Evolutionary conservation across 2,329 filamentous ascomycete genomes (phyloP).

Genomic region (Hortaea sp.): DNA sequence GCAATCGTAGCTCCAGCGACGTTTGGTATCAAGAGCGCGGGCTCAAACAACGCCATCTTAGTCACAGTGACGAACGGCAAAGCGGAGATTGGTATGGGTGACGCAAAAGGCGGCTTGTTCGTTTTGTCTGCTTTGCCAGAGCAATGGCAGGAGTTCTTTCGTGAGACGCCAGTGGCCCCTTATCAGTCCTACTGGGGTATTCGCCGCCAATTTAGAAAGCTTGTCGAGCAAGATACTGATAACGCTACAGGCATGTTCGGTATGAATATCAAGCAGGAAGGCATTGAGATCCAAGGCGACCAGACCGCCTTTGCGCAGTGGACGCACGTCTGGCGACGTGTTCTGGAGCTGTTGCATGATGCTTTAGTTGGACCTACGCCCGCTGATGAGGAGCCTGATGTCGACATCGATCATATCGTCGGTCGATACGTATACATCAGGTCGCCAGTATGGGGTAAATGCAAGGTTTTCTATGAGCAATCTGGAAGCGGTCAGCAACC

Average conservation of each 20-base stretch:
- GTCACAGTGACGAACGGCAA: slow-evolving; percentile 22
- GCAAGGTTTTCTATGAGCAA: slow-evolving; percentile 42
- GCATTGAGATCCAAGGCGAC: slow-evolving; percentile 38
- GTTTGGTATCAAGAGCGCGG: slow-evolving; percentile 24
- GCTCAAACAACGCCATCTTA: slow-evolving; percentile 18
- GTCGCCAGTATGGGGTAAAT: slow-evolving; percentile 36
- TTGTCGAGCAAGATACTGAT: slow-evolving; percentile 8
- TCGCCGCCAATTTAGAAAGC: slow-evolving; percentile 4
- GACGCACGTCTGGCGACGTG: slow-evolving; percentile 39
- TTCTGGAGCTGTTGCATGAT: slow-evolving; percentile 40
- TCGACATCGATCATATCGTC: slow-evolving; percentile 34
- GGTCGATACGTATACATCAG: slow-evolving; percentile 40
- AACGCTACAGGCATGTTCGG: slow-evolving; percentile 24
- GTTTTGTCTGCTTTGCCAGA: slow-evolving; percentile 33
- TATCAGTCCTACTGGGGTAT: slow-evolving; percentile 38
- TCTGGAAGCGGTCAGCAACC: slow-evolving; percentile 37
- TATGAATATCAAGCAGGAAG: slow-evolving; percentile 40
- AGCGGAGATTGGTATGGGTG: slow-evolving; percentile 14
- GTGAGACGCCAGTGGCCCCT: slow-evolving; percentile 32
- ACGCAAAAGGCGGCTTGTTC: too few relatives aligned
- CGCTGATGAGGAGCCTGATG: slow-evolving; percentile 29
- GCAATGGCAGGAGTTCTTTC: slow-evolving; percentile 39
- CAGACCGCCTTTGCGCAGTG: slow-evolving; percentile 35
- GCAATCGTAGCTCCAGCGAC: slow-evolving; percentile 20
- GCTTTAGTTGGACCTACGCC: slow-evolving; percentile 36